Evolutionary conservation across 257 asterid genomes (phyloP), one percentile per base, ranked within the genome.

Genomic region (Haberlea rhodopensis): DNA sequence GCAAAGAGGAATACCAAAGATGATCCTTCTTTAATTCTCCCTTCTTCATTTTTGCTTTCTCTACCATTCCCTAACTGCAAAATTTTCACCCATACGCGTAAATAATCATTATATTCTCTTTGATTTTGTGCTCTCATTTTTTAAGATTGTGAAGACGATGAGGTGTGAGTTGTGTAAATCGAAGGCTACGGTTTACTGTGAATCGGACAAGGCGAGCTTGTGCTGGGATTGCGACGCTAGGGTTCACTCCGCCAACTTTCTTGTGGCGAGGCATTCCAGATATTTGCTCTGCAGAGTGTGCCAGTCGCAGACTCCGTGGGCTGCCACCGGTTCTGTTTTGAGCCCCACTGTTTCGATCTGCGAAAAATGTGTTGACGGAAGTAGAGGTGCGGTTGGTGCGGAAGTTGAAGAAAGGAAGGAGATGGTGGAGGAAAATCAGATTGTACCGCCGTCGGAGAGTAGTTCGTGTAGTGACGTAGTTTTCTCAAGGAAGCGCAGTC

Each of bases 221-320:
- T 84, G 87, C 71, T 84, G 82, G 85, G 78, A 65, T 53, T 84
- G 87, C 81, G 90, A 84, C 72, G 80, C 75, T 21, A 72, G 63
- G 60, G 90, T 84, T 5, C 85, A 84, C 74, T 71, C 82, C 23
- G 90, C 84, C 63, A 84, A 84, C 57, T 84, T 84, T 18, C 71
- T 79, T 24, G 87, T 73, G 69, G 85, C 80, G 53, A 72, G 75
- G 26, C 87, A 84, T 8, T 58, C 66, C 0, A 73, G 85, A 24
- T 57, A 34, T 28, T 19, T 76, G 32, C 74, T 84, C 54, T 84
- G 90, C 76, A 65, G 66, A 28, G 53, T 62, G 1, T 81, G 87
- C 21, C 80, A 64, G 45, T 53, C 75, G 5, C 78, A 78, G 71
- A 74, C 78, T 76, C 68, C 71, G 69, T 83, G 84, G 86, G 71